phyloP scores from a whole-genome alignment of 805 yeast species.

The Candida nitratophila region DNA sequence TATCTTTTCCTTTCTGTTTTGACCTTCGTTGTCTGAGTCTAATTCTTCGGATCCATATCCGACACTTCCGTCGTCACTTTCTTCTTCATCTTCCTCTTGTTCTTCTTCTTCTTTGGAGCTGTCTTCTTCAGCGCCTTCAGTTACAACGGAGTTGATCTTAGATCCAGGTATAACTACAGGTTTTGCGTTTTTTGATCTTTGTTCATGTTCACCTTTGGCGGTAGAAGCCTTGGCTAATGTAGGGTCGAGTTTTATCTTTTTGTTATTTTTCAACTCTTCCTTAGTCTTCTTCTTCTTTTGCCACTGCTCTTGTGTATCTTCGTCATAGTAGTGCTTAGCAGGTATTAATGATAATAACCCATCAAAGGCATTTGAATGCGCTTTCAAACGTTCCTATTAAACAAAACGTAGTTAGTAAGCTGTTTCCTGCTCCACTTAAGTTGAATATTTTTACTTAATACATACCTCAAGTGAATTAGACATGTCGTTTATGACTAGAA shows the following conservation, averaged over 20 bases:
- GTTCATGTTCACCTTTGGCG: constrained; percentile 56
- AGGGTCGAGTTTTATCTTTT: constrained; percentile 73
- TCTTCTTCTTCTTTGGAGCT: no score
- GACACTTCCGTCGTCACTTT: constrained; percentile 9
- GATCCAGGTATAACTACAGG: constrained; percentile 33
- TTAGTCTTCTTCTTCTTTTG: constrained; percentile 71
- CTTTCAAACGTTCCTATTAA: constrained; percentile 62
- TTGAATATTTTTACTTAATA: no score
- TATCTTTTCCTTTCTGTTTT: constrained; percentile 12
- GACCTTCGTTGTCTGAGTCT: constrained; percentile 37
- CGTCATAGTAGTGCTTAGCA: constrained; percentile 90
- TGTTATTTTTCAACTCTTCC: constrained; percentile 52
- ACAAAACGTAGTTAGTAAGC: no score
- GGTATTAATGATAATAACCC: constrained; percentile 88
- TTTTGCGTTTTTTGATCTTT: constrained; percentile 47
- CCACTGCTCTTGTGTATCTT: constrained; percentile 87
- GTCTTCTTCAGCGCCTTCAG: no score
- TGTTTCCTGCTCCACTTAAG: no score
- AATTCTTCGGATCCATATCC: constrained; percentile 13
- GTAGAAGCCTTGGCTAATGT: constrained; percentile 35
- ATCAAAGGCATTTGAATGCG: constrained; percentile 76
- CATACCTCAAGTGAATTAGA: constrained; percentile 12
- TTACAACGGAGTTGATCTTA: no score
- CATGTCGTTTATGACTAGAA: constrained; percentile 3
- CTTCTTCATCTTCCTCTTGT: constrained; percentile 21